These are phyloP conservation scores for Trichoderma citrinoviride DNA, from an alignment of 2,329 filamentous ascomycete species.

Conservation along the genomic window DNA sequence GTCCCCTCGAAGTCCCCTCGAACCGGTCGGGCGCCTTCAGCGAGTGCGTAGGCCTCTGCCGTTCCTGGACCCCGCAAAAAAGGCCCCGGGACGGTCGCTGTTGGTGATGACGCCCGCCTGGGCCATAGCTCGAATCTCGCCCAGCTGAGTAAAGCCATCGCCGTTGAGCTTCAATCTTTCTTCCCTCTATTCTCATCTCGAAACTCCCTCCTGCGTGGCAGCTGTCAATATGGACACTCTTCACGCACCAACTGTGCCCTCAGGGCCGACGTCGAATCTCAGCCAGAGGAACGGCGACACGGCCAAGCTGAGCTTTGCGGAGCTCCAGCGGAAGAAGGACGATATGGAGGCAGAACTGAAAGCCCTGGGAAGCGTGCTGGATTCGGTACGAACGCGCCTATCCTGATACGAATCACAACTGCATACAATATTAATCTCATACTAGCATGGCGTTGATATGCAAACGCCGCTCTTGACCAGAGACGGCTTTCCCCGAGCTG, in stretches of 20 bases:
- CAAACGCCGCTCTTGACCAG: slow-evolving; percentile 79
- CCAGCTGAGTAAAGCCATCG: neutral
- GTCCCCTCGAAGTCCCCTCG: too few species aligned
- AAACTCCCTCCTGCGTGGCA: neutral
- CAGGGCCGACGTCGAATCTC: slow-evolving; percentile 66
- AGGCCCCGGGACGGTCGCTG: neutral
- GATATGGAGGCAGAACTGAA: slow-evolving; percentile 82
- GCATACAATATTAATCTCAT: neutral
- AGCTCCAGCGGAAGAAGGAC: slow-evolving; percentile 83
- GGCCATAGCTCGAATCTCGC: neutral
- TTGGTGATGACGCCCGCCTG: slow-evolving; percentile 5
- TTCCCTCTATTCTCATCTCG: neutral
- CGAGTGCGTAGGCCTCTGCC: slow-evolving; percentile 10
- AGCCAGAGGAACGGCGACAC: slow-evolving; percentile 59
- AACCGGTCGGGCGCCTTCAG: neutral
- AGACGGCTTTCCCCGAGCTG: slow-evolving; percentile 88
- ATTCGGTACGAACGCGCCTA: slow-evolving; percentile 61
- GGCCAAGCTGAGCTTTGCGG: slow-evolving; percentile 65
- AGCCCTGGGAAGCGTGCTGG: slow-evolving; percentile 80
- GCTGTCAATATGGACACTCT: slow-evolving; percentile 49
- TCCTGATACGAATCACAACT: neutral
- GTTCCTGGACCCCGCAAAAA: slow-evolving; percentile 18
- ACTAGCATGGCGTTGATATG: slow-evolving; percentile 89
- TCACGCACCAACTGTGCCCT: slow-evolving; percentile 61
- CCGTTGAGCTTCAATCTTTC: neutral